Conservation (phyloP, 495 filamentous ascomycete species). For the Lophium mytilinum region DNA sequence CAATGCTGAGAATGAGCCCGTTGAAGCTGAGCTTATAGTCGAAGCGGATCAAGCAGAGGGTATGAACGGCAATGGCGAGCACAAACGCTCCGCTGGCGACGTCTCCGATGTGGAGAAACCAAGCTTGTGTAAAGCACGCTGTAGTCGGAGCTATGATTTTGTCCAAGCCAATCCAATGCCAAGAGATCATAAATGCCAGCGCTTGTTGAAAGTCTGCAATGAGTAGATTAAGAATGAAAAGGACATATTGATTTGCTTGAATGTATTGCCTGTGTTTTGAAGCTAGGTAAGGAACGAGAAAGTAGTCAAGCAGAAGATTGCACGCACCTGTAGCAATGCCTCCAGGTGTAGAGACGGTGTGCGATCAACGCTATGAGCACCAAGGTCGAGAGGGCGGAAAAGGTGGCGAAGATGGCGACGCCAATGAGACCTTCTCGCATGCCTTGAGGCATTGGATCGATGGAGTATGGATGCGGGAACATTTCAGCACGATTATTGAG, state of each 20-base stretch:
- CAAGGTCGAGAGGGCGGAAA: conserved; percentile 28
- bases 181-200: conserved; percentile 57
- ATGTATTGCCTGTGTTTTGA: conserved; percentile 32
- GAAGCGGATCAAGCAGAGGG: conserved; percentile 19
- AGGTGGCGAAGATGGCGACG: conserved; percentile 23
- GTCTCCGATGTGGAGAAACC: conserved; percentile 65
- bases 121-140: conserved; percentile 62
- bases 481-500: no score
- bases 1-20: conserved; percentile 21
- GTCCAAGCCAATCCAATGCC: conserved; percentile 49
- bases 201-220: conserved; percentile 68
- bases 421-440: conserved; percentile 27
- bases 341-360: conserved; percentile 30
- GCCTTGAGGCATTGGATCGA: conserved; percentile 21
- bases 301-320: no score
- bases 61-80: conserved; percentile 44
- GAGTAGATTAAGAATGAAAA: conserved; percentile 66
- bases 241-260: conserved; percentile 61
- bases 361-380: conserved; percentile 28
- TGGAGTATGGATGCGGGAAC: conserved; percentile 28
- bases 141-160: conserved; percentile 46
- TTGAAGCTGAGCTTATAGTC: conserved; percentile 22
- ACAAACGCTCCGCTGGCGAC: conserved; percentile 63
- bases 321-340: conserved; percentile 28
- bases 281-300: no score